These are phyloP conservation scores for Xylaria intraflava DNA, from an alignment of 495 filamentous ascomycete species.

Conservation along the genomic window DNA sequence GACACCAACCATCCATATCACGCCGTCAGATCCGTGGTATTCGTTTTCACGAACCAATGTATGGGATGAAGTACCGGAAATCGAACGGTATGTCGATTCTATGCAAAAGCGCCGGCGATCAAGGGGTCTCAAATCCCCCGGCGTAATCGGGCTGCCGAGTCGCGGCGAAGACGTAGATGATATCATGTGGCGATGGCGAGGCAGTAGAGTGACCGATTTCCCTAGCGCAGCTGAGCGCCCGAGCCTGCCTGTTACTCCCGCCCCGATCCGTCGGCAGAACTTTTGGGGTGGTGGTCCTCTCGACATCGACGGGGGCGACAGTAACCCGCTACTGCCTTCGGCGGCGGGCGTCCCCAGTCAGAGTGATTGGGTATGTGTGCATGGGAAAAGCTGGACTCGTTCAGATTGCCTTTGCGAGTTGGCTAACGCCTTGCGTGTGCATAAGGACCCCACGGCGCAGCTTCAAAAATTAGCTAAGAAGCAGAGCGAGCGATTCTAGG, in stretches of 20 bases:
- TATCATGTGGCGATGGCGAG: conserved; percentile 36
- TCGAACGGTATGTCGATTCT: conserved; percentile 69
- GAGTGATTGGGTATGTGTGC: conserved; percentile 80
- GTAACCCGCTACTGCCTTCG: conserved; percentile 52
- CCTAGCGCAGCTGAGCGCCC: conserved; percentile 76
- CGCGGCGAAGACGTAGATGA: conserved; percentile 17
- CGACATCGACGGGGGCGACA: conserved; percentile 46
- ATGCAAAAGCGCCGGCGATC: conserved; percentile 58
- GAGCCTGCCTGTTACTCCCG: conserved; percentile 85
- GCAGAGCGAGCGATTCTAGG: conserved; percentile 53
- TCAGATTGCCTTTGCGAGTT: conserved; percentile 55
- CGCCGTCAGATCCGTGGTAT: conserved; percentile 51
- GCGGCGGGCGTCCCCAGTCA: conserved; percentile 80
- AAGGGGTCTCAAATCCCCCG: conserved; percentile 35
- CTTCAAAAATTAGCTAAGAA: conserved; percentile 61
- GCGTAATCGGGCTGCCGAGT: conserved; percentile 2
- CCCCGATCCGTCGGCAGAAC: conserved; percentile 52
- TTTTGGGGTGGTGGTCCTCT: conserved; percentile 31
- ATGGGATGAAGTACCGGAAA: conserved; percentile 82
- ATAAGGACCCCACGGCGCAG: conserved; percentile 63
- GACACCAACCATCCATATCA: conserved; percentile 38
- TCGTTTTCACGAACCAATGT: conserved; percentile 65
- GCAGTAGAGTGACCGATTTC: conserved; percentile 74
- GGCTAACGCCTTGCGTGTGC: conserved; percentile 41
- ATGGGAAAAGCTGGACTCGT: conserved; percentile 44